Percentiles rank a stretch among this genome's conserved stretches.
Conservation (phyloP, 306 rosid genomes). For the Cyamopsis tetragonoloba region DNA sequence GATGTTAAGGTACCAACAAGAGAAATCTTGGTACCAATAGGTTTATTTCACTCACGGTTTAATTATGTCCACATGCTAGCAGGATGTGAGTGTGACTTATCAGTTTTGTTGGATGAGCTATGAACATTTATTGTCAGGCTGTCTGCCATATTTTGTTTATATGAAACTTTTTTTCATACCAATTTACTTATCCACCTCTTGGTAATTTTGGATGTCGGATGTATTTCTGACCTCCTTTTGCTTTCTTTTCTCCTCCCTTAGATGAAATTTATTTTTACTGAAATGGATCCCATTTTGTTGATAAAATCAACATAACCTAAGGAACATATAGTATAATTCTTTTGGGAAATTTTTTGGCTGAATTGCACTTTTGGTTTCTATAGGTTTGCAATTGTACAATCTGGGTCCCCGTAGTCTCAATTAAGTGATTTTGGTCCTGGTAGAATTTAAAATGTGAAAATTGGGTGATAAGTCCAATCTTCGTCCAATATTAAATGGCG, state of each 20-base stretch:
- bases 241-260: background rate
- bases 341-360: too few species aligned
- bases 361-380: too few species aligned
- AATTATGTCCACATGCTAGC: background rate
- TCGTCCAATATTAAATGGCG: too few species aligned
- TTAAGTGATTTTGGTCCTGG: too few species aligned
- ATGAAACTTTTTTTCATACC: background rate
- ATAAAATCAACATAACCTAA: conserved; percentile 3
- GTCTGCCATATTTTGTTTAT: background rate
- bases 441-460: too few species aligned
- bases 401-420: too few species aligned
- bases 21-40: conserved; percentile 14
- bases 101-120: background rate
- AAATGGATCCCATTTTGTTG: conserved; percentile 6
- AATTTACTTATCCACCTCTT: conserved; percentile 16
- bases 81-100: background rate
- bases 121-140: conserved; percentile 1
- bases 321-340: background rate
- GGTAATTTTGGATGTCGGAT: background rate
- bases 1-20: conserved; percentile 57
- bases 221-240: background rate
- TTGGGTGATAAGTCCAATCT: too few species aligned
- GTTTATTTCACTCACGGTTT: conserved; percentile 6
- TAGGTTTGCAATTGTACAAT: too few species aligned
- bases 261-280: background rate